Evolutionary conservation across 345 rosid genomes (phyloP), one percentile per base, ranked within the genome.

Genomic region (Bruguiera gymnorhiza): DNA sequence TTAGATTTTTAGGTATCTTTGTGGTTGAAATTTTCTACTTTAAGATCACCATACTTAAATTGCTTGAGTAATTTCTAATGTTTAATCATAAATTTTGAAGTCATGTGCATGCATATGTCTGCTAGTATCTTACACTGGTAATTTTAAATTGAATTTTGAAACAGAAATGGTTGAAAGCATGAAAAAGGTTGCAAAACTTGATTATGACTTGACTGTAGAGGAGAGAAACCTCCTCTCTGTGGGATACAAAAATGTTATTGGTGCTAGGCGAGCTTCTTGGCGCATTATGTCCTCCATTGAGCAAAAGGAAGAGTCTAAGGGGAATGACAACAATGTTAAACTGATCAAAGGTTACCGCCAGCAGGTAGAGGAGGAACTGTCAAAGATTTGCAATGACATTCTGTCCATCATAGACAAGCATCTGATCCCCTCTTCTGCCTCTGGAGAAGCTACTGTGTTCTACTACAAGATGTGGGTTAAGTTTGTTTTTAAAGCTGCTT

Each of bases 121-220:
- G 19, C 19, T 15, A 43, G 18, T 13, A 13, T 43, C 50, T 43
- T 43, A 43, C 4, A 13, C 50, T 15, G 19, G 18, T 43, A 43
- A 32, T 55, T 62, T 20, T 13, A 34, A 6, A 68, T 19, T 57
- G 53, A 11, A 19, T 23, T 27, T 15, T 68, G 67, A 34, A 34
- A 23, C 87, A 94, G 99, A 95, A 82, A 95, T 95, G 99, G 96
- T 95, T 19, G 99, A 95, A 77, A 67, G 97, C 82, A 95, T 92
- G 99, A 92, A 95, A 72, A 85, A 83, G 43, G 87, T 95, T 65
- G 97, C 96, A 0, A 86, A 75, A 62, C 88, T 95, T 16, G 84
- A 86, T 73, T 82, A 88, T n/a, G 97, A 95, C 79, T 86, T 95
- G 50, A 90, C 96, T 0, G 97, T 92, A 32, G 99, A 95, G 78